Base-by-base conservation (phyloP, 192 early-diverging fungal species). In the Podila minutissima region DNA sequence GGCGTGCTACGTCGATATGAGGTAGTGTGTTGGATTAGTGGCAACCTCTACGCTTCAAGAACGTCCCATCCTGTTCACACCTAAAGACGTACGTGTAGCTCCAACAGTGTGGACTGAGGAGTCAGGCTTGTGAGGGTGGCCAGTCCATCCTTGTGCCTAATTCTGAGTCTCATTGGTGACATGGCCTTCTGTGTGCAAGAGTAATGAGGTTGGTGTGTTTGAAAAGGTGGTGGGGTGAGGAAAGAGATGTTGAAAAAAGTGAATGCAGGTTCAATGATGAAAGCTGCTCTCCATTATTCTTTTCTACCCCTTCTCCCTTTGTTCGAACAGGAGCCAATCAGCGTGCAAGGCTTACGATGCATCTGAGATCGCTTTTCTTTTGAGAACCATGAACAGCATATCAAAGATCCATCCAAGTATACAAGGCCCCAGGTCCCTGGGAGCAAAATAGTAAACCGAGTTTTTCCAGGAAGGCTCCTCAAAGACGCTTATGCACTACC, bases 151-250 rank as follows among this genome's bases (percentile, higher is more conserved):
- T 74, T 75, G 66, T 87, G 83, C 55, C 86, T 66, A 63, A 84
- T 73, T 22, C 86, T 75, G 62, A 87, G 72, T 75, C 86, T 82
- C 86, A 87, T 82, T 24, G 75, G 31, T 4, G 22, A 38, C n/a
- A 37, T 63, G 20, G 29, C 1, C 3, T 28, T 35, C 7, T 28
- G 22, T n/a, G 28, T 49, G 35, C 6, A 10, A 8, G 9, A 10
- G 9, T 6, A 37, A 11, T n/a, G 50, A 22, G 15, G 20, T 13
- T 49, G 15, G 17, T 35, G 9, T 31, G 38, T 8, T 10, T 13
- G 28, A 50, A 33, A 26, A 35, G 61, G 5, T 26, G 50, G 32
- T 29, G 32, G 24, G 3, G 19, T 20, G 20, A 13, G 65, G n/a
- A 7, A n/a, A 24, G 20, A 12, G 20, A 12, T 12, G 24, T 19